These are phyloP conservation scores for Ophiobolus disseminans DNA, from an alignment of 2,329 filamentous ascomycete genomes.

Conservation along the genomic window DNA sequence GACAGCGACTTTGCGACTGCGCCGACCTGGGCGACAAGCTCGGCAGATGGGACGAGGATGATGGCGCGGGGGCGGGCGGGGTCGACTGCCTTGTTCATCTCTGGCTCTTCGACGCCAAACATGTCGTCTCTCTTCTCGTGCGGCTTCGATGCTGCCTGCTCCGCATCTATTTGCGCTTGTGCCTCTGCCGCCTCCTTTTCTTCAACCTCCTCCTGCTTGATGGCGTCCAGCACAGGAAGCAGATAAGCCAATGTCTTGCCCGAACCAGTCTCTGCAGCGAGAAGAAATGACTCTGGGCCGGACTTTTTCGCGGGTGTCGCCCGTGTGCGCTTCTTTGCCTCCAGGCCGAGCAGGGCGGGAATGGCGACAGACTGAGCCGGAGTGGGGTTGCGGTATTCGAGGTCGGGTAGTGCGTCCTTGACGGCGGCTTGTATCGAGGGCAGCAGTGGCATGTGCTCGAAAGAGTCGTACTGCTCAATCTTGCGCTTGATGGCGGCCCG, in stretches of 20 bases:
- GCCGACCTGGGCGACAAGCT: slow-evolving; percentile 88
- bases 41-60: slow-evolving; percentile 88
- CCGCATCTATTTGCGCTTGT: slow-evolving; percentile 60
- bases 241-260: slow-evolving; percentile 96
- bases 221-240: slow-evolving; percentile 79
- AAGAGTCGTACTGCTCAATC: slow-evolving; percentile 73
- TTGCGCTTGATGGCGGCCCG: slow-evolving; percentile 67
- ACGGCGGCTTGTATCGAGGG: slow-evolving; percentile 76
- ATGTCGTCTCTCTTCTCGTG: slow-evolving; percentile 53
- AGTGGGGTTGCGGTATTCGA: slow-evolving; percentile 80
- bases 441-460: slow-evolving; percentile 80
- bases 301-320: slow-evolving; percentile 33
- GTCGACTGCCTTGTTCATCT: slow-evolving; percentile 66
- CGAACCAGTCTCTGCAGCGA: slow-evolving; percentile 95
- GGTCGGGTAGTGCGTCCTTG: slow-evolving; percentile 75
- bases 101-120: slow-evolving; percentile 66
- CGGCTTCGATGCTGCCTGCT: slow-evolving; percentile 50
- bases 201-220: slow-evolving; percentile 75
- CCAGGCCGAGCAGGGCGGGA: slow-evolving; percentile 74
- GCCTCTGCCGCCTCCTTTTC: slow-evolving; percentile 56
- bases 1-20: slow-evolving; percentile 80
- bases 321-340: slow-evolving; percentile 46
- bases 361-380: slow-evolving; percentile 90
- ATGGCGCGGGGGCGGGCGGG: slow-evolving; percentile 82
- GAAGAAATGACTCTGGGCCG: slow-evolving; percentile 71